phyloP scores from a whole-genome alignment of 2,329 filamentous ascomycete species.

The Pseudogymnoascus sp. region DNA sequence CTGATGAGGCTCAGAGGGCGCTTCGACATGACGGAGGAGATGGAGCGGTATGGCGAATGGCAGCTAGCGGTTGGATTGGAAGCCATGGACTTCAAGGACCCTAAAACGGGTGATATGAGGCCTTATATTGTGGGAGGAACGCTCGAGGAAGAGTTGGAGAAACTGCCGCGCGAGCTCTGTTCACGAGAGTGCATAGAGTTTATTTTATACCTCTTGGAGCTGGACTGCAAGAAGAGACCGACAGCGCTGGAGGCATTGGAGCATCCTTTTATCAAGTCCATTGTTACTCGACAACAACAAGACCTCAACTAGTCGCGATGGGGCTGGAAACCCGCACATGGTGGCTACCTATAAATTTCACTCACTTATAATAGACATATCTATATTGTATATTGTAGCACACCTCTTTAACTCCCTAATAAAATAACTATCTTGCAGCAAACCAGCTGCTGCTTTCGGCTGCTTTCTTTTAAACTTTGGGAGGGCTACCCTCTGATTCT shows the following conservation, averaged over 20 bases:
- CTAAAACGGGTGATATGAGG: background rate
- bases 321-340: background rate
- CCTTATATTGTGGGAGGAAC: conserved; percentile 1
- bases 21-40: background rate
- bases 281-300: background rate
- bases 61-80: background rate
- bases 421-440: background rate
- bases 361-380: background rate
- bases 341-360: background rate
- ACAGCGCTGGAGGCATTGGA: conserved; percentile 14
- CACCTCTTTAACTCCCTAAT: background rate
- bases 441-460: background rate
- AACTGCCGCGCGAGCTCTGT: conserved; percentile 8
- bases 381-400: background rate
- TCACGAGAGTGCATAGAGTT: conserved; percentile 13
- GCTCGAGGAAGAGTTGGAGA: conserved; percentile 15
- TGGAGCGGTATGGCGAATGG: background rate
- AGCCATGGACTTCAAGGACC: background rate
- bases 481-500: background rate
- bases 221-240: conserved; percentile 16
- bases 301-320: background rate
- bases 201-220: conserved; percentile 14
- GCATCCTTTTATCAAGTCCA: conserved; percentile 10
- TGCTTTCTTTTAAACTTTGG: background rate
- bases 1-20: conserved; percentile 20